Evolutionary conservation across 2,329 filamentous ascomycete species (phyloP), one percentile per base, ranked within the genome.

Genomic region (Fusarium acutatum): DNA sequence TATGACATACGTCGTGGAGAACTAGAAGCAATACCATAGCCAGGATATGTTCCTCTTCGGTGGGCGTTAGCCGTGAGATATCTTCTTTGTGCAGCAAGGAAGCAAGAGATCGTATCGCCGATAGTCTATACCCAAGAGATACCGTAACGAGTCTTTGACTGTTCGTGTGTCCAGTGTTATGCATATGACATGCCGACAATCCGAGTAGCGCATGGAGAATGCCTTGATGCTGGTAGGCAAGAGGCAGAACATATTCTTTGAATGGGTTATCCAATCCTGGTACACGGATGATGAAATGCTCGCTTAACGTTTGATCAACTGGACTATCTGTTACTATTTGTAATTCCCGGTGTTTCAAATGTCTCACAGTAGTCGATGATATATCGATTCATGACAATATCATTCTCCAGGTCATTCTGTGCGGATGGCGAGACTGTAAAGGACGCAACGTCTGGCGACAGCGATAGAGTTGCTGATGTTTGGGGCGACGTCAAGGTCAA

Each of bases 121-220:
- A 73, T 3, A 78, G 50, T 24, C 78, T 70, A 8, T 76, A 76
- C 9, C 67, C 69, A 5, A 80, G 54, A 7, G 78, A 72, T 3
- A 71, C 57, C 1, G 72, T 68, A 2, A 75, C 54, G 22, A 72
- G 60, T 3, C 61, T 38, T 5, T 68, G 66, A 6, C 56, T 60
- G 22, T 60, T 61, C 3, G 66, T 56, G 4, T 60, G 66, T 1
- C 73, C 57, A 4, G 71, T 77, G 7, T 71, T 64, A 13, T 69
- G 22, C 56, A 80, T 71, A 26, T 80, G 77, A 3, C 79, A 79
- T 10, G 77, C 56, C 0, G 79, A 63, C 5, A 80, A 40, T 2
- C 79, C 79, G 3, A 80, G 71, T 3, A 80, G 32, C 0, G 79
- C 77, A 28, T 80, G 77, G 1, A 80, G 54, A 2, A 80, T 76